A percentile compares a stretch with the other conserved stretches of the same genome.
Evolutionary conservation across 345 rosid species (phyloP).

Genomic region (Cardamine chenopodiifolia): DNA sequence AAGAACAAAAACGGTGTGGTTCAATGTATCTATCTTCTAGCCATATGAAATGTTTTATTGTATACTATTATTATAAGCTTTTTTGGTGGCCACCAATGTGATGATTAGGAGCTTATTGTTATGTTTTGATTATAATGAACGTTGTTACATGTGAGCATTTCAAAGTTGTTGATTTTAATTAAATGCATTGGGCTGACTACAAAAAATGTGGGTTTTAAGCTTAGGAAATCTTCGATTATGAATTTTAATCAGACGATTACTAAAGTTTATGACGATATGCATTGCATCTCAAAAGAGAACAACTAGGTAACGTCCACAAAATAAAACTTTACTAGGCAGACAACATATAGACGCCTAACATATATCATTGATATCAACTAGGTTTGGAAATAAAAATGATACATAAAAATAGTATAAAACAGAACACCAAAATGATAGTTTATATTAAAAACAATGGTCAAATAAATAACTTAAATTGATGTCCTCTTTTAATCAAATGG

Average conservation of each 20-base stretch:
- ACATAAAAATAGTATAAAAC: background rate
- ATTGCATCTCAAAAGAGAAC: conserved; percentile 22
- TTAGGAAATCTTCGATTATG: background rate
- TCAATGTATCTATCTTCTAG: conserved; percentile 35
- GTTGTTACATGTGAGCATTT: conserved; percentile 40
- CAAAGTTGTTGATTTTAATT: conserved; percentile 21
- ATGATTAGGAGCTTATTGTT: conserved; percentile 24
- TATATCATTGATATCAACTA: background rate
- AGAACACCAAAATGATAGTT: no score
- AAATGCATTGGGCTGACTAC: conserved; percentile 17
- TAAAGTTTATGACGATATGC: conserved; percentile 18
- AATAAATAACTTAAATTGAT: no score
- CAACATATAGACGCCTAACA: background rate
- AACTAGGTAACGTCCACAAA: background rate
- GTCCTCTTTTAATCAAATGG: no score
- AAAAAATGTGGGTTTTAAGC: conserved; percentile 16
- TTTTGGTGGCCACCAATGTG: conserved; percentile 32
- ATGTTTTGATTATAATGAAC: conserved; percentile 30
- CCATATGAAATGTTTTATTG: conserved; percentile 37
- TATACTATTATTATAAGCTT: background rate
- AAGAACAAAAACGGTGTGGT: conserved; percentile 8
- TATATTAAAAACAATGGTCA: background rate
- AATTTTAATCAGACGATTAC: background rate
- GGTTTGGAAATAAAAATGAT: background rate
- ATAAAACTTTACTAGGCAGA: background rate